Percentiles rank a stretch among this genome's conserved stretches.
Evolutionary conservation across 129 eudicot genomes (phyloP).

Genomic region (Kitagawia praeruptora): DNA sequence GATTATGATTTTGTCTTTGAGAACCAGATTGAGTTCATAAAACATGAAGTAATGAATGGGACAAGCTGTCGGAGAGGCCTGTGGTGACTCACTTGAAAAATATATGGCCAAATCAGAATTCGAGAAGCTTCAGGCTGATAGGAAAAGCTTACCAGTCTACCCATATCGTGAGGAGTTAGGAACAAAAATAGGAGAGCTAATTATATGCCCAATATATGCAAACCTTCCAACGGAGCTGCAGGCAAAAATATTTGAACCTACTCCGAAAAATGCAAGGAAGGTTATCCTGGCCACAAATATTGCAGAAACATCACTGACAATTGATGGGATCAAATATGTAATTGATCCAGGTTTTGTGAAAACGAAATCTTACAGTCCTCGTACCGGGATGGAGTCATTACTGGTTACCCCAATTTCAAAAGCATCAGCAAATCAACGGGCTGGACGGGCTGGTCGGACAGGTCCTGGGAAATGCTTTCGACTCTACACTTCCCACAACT

Average conservation of each 20-base stretch:
- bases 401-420: slow-evolving; percentile 79
- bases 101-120: slow-evolving; percentile 58
- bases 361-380: slow-evolving; percentile 92
- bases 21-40: slow-evolving; percentile 87
- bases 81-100: slow-evolving; percentile 36
- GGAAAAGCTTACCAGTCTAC: slow-evolving; percentile 81
- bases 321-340: slow-evolving; percentile 90
- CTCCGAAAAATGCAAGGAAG: slow-evolving; percentile 90
- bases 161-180: slow-evolving; percentile 77
- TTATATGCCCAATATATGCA: slow-evolving; percentile 89
- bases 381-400: slow-evolving; percentile 94
- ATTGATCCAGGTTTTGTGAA: slow-evolving; percentile 88
- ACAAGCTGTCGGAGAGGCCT: slow-evolving; percentile 49
- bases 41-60: slow-evolving; percentile 78
- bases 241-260: slow-evolving; percentile 75
- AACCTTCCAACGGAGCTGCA: slow-evolving; percentile 87
- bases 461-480: slow-evolving; percentile 88
- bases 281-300: slow-evolving; percentile 91
- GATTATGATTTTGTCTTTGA: slow-evolving; percentile 88
- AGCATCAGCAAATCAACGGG: slow-evolving; percentile 95
- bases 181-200: slow-evolving; percentile 76
- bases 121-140: slow-evolving; percentile 87
- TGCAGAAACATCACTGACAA: slow-evolving; percentile 90
- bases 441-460: slow-evolving; percentile 95
- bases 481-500: slow-evolving; percentile 75